phyloP scores from a whole-genome alignment of 352 stramenopile genomes.

The Thalassiosira allenii region DNA sequence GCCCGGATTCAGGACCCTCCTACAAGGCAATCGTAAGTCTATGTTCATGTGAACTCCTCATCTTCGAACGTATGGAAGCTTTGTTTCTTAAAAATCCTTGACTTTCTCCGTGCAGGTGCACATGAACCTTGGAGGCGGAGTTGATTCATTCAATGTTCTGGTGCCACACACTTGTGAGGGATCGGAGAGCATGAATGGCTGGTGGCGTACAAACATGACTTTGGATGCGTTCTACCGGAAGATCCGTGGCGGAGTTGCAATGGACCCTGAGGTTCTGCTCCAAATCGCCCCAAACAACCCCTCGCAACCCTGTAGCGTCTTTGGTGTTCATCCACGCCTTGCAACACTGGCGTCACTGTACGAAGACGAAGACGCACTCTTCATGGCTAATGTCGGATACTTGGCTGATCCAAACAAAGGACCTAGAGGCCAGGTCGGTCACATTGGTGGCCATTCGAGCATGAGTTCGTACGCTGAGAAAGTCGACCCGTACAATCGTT shows the following conservation, averaged over 20 bases:
- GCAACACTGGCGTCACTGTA: constrained; percentile 40
- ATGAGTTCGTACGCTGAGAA: neutral
- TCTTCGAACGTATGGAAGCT: too few relatives aligned
- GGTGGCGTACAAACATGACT: constrained; percentile 18
- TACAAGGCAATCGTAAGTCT: constrained; percentile 28
- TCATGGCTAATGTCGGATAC: constrained; percentile 60
- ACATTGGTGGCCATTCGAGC: neutral
- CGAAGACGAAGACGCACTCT: constrained; percentile 41
- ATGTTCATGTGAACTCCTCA: too few relatives aligned
- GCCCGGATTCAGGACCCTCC: too few relatives aligned
- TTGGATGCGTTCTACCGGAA: constrained; percentile 49
- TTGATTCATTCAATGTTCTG: constrained; percentile 60
- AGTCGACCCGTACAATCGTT: neutral
- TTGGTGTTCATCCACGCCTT: constrained; percentile 56
- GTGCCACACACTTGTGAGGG: constrained; percentile 57
- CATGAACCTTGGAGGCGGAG: constrained; percentile 34
- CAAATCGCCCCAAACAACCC: neutral
- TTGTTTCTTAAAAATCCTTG: too few relatives aligned
- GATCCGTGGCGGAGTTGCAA: constrained; percentile 36
- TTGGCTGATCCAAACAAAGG: constrained; percentile 48
- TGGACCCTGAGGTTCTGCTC: neutral
- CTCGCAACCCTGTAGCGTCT: constrained; percentile 51
- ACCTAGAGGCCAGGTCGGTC: neutral
- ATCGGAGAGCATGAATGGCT: constrained; percentile 19
- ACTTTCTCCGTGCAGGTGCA: too few relatives aligned